These are phyloP conservation scores for Colletotrichum viniferum DNA, from an alignment of 2,329 filamentous ascomycete genomes.

Conservation along the genomic window DNA sequence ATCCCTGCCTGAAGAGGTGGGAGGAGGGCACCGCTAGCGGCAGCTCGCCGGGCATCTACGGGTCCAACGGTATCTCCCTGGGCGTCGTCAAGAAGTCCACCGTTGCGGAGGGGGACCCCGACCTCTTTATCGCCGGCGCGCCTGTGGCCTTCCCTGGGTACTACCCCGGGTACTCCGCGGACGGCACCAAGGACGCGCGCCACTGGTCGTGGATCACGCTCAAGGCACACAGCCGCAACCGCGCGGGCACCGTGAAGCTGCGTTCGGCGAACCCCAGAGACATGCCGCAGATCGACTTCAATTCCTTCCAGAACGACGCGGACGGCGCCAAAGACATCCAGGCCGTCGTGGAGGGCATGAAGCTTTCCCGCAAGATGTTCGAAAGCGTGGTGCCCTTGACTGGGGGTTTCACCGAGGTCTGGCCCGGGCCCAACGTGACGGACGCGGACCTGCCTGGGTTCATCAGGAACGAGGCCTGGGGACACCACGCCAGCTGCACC, in stretches of 20 bases:
- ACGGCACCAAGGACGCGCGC: constrained; percentile 33
- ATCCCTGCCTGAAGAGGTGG: constrained; percentile 41
- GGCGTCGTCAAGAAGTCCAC: constrained; percentile 35
- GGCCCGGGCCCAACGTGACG: constrained; percentile 42
- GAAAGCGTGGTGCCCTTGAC: constrained; percentile 31
- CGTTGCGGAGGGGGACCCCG: constrained; percentile 28
- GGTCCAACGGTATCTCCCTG: constrained; percentile 35
- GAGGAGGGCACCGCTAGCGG: constrained; percentile 17
- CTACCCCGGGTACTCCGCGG: constrained; percentile 31
- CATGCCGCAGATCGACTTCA: constrained; percentile 62
- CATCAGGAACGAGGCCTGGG: constrained; percentile 55
- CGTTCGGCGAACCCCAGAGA: constrained; percentile 63
- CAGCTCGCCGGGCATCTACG: constrained; percentile 31
- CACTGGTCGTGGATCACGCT: constrained; percentile 48
- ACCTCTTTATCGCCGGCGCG: constrained; percentile 33
- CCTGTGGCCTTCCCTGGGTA: constrained; percentile 32
- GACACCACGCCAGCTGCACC: constrained; percentile 62
- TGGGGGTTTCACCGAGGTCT: constrained; percentile 24
- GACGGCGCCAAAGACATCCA: constrained; percentile 44
- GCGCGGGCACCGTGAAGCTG: constrained; percentile 60
- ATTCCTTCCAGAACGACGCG: constrained; percentile 48
- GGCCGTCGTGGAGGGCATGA: constrained; percentile 51
- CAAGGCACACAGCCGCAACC: constrained; percentile 63
- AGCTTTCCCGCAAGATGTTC: constrained; percentile 42
- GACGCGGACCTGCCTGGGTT: constrained; percentile 50